Base-by-base conservation (phyloP, 2,329 filamentous ascomycete species). In the Elsinoe fawcettii region DNA sequence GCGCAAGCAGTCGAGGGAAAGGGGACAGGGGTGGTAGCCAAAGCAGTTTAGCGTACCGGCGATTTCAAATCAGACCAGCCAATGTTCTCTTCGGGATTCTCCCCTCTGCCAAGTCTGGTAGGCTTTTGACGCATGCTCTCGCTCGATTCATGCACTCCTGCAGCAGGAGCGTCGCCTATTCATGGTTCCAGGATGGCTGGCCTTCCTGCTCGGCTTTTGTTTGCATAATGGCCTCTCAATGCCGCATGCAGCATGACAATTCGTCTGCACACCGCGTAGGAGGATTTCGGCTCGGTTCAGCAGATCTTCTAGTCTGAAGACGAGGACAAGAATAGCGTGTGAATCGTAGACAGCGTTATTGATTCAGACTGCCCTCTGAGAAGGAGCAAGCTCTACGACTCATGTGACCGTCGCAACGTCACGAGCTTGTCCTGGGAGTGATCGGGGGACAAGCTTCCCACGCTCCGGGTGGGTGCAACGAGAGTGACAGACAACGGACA, bases 11-110 rank as follows among this genome's bases (percentile, higher is more conserved):
- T 36, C 49, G 49, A 53, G 49, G 49, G 49, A 30, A 53, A 53
- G 54, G 54, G 54, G 39, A 46, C 30, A 46, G 54, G 43, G 39
- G 30, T 23, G 39, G n/a, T 20, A 37, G 14, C 54, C 12, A 37
- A 16, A 34, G 30, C 7, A 39, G 54, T 56, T 49, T 56, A 56
- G 54, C 54, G 41, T 56, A 56, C 54, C 54, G 43, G 16, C 54
- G 43, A 56, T 56, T 56, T 56, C 54, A 56, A 56, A 56, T 56
- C 39, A 47, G 54, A 47, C 41, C 43, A 56, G 54, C 54, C 54
- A 56, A 56, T 47, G 54, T 41, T 41, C 30, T 18, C 37, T 56
- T 56, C 43, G 54, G 54, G 54, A 32, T 49, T 46, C 14, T 22
- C 11, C 7, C 5, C 8, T 27, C 16, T 36, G 54, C 54, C 54